phyloP scores from a whole-genome alignment of 2,329 filamentous ascomycete species.

The Microdochium trichocladiopsis region DNA sequence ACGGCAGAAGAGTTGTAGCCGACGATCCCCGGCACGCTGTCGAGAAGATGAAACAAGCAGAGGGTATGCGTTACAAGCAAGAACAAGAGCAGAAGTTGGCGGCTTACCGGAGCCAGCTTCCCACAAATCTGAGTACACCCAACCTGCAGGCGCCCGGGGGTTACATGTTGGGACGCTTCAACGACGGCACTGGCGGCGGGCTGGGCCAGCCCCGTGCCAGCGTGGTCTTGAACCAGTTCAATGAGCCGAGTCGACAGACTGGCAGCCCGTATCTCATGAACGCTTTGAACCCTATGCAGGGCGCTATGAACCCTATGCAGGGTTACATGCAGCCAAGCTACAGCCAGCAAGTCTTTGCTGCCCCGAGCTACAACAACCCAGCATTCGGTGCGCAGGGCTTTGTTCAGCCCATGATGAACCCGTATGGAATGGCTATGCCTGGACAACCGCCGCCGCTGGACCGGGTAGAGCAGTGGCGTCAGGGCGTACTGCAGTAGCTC shows the following conservation, averaged over 20 bases:
- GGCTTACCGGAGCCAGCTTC: conserved; percentile 41
- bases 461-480: background rate
- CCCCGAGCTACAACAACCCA: background rate
- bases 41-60: conserved; percentile 31
- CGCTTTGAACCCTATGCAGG: background rate
- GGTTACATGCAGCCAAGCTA: background rate
- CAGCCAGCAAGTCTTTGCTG: background rate
- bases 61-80: conserved; percentile 29
- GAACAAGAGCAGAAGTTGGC: conserved; percentile 42
- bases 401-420: background rate
- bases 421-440: background rate
- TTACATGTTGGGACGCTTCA: conserved; percentile 45
- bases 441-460: background rate
- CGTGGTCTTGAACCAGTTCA: conserved; percentile 10
- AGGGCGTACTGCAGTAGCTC: background rate
- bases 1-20: conserved; percentile 25
- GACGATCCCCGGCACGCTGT: conserved; percentile 35
- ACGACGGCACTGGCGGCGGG: conserved; percentile 41
- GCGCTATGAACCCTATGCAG: background rate
- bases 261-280: background rate
- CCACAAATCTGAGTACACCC: conserved; percentile 26
- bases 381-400: background rate
- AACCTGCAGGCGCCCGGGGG: conserved; percentile 31
- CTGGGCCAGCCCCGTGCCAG: conserved; percentile 14
- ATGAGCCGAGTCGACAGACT: background rate